Conservation (phyloP, 2,329 filamentous ascomycete species). For the Alternaria brassicicola region DNA sequence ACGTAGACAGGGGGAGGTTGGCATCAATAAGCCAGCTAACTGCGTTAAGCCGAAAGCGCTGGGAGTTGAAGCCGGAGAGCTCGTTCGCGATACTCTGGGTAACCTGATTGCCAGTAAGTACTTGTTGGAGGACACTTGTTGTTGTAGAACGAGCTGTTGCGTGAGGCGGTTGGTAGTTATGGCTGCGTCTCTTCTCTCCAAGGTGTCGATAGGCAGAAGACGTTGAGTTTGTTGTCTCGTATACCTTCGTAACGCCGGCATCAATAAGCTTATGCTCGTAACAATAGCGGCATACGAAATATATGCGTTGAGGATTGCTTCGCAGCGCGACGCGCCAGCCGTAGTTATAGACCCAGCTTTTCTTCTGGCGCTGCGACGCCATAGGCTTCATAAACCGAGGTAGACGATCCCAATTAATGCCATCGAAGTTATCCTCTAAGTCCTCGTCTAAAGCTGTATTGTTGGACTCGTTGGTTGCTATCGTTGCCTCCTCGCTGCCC, state of each 20-base stretch:
- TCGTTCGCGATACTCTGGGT: neutral
- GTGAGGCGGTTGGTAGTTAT: neutral
- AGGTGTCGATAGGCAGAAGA: neutral
- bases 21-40: neutral
- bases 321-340: neutral
- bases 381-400: neutral
- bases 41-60: neutral
- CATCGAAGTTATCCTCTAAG: neutral
- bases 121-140: neutral
- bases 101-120: neutral
- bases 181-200: neutral
- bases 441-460: neutral
- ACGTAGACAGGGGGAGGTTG: neutral
- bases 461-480: neutral
- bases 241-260: neutral
- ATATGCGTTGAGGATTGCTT: neutral
- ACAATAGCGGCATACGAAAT: neutral
- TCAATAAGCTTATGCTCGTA: neutral
- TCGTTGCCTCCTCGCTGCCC: neutral
- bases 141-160: neutral
- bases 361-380: neutral
- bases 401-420: neutral
- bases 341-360: neutral
- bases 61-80: neutral
- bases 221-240: neutral